Evolutionary conservation across 768 basidiomycete genomes (phyloP).

Genomic region (Leccinum obscurum): DNA sequence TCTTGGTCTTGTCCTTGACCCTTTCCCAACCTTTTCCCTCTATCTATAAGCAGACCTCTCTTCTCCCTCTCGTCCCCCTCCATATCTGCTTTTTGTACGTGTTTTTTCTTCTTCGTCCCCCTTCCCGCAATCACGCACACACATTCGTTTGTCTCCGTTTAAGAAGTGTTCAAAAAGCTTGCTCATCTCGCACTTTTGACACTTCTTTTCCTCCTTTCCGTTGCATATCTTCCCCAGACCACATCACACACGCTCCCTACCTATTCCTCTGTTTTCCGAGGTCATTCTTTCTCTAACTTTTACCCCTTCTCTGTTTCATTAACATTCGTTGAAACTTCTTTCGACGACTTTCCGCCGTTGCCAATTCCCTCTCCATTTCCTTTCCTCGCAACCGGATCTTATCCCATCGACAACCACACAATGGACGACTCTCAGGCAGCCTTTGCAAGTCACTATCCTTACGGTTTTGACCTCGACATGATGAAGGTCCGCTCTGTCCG

Average conservation of each 20-base stretch:
- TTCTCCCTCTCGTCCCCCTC: conserved; percentile 27
- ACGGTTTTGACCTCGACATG: conserved; percentile 86
- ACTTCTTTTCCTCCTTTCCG: conserved; percentile 19
- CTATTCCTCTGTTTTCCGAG: conserved; percentile 33
- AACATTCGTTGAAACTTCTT: conserved; percentile 36
- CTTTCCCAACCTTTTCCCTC: conserved; percentile 35
- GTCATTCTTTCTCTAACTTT: conserved; percentile 57
- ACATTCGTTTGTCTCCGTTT: conserved; percentile 33
- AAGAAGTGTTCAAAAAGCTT: conserved; percentile 29
- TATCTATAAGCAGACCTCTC: conserved; percentile 41
- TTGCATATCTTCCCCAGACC: conserved; percentile 32
- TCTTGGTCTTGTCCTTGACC: conserved; percentile 36
- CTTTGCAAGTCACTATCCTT: conserved; percentile 70
- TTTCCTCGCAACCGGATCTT: conserved; percentile 25
- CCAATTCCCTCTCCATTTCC: conserved; percentile 46
- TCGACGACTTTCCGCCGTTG: conserved; percentile 48
- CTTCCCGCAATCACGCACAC: conserved; percentile 23
- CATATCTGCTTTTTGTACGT: conserved; percentile 41
- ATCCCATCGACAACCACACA: conserved; percentile 29
- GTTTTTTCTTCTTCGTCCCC: conserved; percentile 34
- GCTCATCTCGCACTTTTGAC: conserved; percentile 30
- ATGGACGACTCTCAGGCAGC: conserved; percentile 79
- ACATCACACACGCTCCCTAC: conserved; percentile 47
- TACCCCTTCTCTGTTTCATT: conserved; percentile 49
- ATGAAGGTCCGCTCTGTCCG: conserved; percentile 65